Evolutionary conservation across 192 early-diverging fungal genomes (phyloP), one percentile per base, ranked within the genome.

Genomic region (Chytriomyces confervae): DNA sequence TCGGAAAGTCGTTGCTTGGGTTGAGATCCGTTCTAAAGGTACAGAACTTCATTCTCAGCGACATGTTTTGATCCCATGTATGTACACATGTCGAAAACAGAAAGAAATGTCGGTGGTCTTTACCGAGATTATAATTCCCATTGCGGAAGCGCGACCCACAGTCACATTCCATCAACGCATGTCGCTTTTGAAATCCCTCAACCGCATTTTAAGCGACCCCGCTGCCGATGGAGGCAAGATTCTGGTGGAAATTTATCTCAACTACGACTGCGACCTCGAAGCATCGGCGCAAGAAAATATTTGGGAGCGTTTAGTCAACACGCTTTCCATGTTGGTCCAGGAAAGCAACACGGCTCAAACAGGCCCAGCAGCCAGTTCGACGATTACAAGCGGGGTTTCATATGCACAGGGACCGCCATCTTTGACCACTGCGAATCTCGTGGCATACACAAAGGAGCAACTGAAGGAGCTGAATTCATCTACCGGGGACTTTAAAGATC

Each of bases 191-290:
- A 91, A 91, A 78, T 79, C 91, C 7, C 83, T 98, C 43, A 75
- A 81, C 3, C 85, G 89, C 29, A 86, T 96, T 27, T 85, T 94
- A 62, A 79, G 83, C 27, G 92, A 94, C 57, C 93, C 94, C 23
- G 61, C 78, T 20, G 69, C 78, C 9, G 87, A 89, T 47, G 88
- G 87, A 18, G 85, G 87, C 18, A 87, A 91, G 49, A 84, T 93
- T 5, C 79, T 96, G 5, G 95, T 98, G 5, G 96, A 98, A 78
- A 89, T 98, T 36, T 98, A 96, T 75, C 84, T 98, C 3, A 98
- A 98, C 85, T 96, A 96, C 71, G 96, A 98, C 83, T 98, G 96
- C 79, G 90, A 94, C 67, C 81, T 89, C 53, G 91, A 95, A 77
- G 91, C 93, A 8, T 76, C 80, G 2, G 87, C 84, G 9, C 80